Evolutionary conservation across 106 monocot species (phyloP).

Genomic region (Chionographis japonica): DNA sequence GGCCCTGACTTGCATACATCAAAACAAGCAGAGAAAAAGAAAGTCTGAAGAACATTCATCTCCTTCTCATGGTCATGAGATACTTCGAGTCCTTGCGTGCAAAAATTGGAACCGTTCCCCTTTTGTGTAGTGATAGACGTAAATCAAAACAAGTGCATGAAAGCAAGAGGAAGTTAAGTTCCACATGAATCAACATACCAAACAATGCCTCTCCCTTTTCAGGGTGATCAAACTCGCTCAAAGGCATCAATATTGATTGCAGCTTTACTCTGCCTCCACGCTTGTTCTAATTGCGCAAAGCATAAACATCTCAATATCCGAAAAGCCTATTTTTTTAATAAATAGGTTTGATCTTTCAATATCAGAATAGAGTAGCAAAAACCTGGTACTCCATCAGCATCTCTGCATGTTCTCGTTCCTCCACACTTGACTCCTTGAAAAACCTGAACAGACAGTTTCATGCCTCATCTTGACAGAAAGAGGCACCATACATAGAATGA

Average conservation of each 20-base stretch:
- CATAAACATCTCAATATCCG: background rate
- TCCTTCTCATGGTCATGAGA: no score
- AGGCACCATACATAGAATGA: background rate
- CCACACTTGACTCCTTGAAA: slow-evolving; percentile 51
- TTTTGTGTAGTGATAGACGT: no score
- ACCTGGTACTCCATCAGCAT: slow-evolving; percentile 56
- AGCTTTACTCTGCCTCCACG: slow-evolving; percentile 81
- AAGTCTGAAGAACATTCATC: no score
- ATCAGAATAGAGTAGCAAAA: background rate
- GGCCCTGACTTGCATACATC: no score
- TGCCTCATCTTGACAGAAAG: background rate
- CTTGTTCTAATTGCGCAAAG: slow-evolving; percentile 37
- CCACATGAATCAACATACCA: slow-evolving; percentile 26
- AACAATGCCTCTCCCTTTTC: slow-evolving; percentile 86
- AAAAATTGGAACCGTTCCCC: no score
- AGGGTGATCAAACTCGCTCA: slow-evolving; percentile 68
- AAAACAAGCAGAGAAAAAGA: no score
- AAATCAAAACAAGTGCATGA: no score
- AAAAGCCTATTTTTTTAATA: background rate
- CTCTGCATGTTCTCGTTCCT: slow-evolving; percentile 55
- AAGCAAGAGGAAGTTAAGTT: no score
- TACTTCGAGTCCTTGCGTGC: no score
- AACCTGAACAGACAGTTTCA: slow-evolving; percentile 17
- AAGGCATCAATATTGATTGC: slow-evolving; percentile 52
- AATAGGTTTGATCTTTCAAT: background rate